Conservation (phyloP, 805 yeast species). For the Phaffomyces thermotolerans region DNA sequence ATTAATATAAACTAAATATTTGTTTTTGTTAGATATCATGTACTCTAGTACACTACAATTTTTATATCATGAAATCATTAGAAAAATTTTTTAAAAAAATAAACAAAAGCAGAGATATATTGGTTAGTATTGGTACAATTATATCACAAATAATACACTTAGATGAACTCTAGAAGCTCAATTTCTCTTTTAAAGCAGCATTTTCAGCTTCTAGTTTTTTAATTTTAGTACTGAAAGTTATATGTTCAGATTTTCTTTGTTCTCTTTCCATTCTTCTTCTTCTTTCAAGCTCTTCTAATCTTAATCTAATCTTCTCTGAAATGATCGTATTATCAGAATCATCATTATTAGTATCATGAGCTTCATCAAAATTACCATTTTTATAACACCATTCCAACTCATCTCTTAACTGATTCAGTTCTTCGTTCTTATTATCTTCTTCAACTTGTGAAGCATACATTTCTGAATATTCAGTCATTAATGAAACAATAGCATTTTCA, state of each 20-base stretch:
- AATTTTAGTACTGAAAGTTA: constrained; percentile 46
- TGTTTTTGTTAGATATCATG: neutral
- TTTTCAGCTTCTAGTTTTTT: constrained; percentile 52
- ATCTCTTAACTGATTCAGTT: constrained; percentile 3
- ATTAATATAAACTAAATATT: neutral
- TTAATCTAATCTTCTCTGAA: constrained; percentile 34
- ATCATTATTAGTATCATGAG: neutral
- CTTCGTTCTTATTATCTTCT: constrained; percentile 1
- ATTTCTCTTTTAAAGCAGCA: constrained; percentile 27
- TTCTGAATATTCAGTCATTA: constrained; percentile 48
- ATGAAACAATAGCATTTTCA: constrained; percentile 51
- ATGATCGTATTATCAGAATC: constrained; percentile 5
- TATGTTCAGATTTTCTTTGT: constrained; percentile 53
- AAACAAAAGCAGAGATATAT: no score
- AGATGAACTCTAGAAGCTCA: constrained; percentile 8
- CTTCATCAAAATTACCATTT: constrained; percentile 4
- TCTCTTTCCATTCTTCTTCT: constrained; percentile 70
- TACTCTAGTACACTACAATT: no score
- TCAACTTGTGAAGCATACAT: constrained; percentile 12
- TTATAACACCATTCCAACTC: constrained; percentile 17
- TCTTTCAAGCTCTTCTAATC: constrained; percentile 55
- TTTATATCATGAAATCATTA: no score
- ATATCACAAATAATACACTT: neutral
- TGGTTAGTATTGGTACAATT: neutral
- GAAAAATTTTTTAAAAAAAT: no score